Evolutionary conservation across 2,329 filamentous ascomycete species (phyloP).

Genomic region (Fusarium succisae): DNA sequence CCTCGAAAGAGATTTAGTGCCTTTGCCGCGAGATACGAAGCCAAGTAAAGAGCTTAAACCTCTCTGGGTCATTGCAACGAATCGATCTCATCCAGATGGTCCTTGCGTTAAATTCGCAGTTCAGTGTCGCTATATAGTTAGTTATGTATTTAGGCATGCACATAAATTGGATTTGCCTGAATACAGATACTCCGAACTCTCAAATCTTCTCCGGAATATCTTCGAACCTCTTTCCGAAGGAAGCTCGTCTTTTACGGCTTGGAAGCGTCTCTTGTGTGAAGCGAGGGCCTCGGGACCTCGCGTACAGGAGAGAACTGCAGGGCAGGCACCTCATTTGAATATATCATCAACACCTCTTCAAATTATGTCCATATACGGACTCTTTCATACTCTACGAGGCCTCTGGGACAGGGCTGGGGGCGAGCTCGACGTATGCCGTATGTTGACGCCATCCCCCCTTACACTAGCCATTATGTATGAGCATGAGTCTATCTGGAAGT

Average conservation of each 20-base stretch:
- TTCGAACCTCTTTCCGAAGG: rapidly evolving
- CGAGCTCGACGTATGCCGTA: rapidly evolving
- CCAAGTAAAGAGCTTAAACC: too few species aligned
- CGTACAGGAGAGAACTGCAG: too few species aligned
- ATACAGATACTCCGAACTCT: rapidly evolving
- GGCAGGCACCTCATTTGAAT: too few species aligned
- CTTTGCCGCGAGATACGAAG: too few species aligned
- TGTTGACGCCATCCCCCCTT: rapidly evolving
- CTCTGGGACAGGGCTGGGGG: rapidly evolving
- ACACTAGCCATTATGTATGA: rapidly evolving
- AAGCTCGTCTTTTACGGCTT: rapidly evolving
- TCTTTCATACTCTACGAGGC: rapidly evolving
- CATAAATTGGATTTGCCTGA: rapidly evolving
- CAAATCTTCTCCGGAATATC: rapidly evolving
- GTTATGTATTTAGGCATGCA: rapidly evolving
- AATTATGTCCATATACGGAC: rapidly evolving
- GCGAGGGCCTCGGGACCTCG: too few species aligned
- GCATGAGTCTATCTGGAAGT: not conserved
- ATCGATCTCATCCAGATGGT: rapidly evolving
- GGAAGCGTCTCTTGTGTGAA: not conserved
- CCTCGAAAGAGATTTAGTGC: rapidly evolving
- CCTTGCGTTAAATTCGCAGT: rapidly evolving
- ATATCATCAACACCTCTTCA: not conserved
- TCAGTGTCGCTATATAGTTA: rapidly evolving
- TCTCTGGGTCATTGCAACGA: rapidly evolving